Evolutionary conservation across 1,284 basidiomycete genomes (phyloP).

Genomic region (Dichomitus squalens): DNA sequence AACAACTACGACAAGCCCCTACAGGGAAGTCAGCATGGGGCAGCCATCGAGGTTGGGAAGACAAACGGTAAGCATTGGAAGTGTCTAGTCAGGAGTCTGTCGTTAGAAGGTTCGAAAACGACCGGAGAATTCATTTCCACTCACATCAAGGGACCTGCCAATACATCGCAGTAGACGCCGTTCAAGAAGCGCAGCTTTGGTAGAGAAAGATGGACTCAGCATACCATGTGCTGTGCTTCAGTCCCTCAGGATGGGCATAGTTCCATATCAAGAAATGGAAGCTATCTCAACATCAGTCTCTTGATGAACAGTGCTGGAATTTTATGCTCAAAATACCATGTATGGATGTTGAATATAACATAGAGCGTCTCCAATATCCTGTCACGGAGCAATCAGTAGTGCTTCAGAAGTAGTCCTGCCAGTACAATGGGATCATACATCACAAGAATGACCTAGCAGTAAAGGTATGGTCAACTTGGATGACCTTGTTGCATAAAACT

Average conservation of each 20-base stretch:
- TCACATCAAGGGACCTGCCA: too few relatives aligned
- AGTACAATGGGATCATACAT: background rate
- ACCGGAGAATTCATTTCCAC: too few relatives aligned
- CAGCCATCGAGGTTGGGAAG: background rate
- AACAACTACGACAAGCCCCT: background rate
- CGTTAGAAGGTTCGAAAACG: too few relatives aligned
- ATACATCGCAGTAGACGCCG: too few relatives aligned
- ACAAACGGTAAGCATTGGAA: background rate
- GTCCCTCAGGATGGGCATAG: background rate
- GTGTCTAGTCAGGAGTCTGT: background rate
- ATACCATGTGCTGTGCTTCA: background rate
- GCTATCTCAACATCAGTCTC: background rate
- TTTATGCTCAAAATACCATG: background rate
- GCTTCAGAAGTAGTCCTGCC: background rate
- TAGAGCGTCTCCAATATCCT: slow-evolving; percentile 5
- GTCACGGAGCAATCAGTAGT: background rate
- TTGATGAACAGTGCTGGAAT: too few relatives aligned
- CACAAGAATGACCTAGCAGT: background rate
- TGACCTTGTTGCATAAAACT: background rate
- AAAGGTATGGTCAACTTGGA: too few relatives aligned
- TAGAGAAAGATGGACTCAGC: background rate
- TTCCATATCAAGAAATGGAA: slow-evolving; percentile 1
- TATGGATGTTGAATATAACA: background rate
- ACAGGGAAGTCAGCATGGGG: too few relatives aligned
- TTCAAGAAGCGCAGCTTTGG: too few relatives aligned